These are phyloP conservation scores for Hericium alpestre DNA, from an alignment of 768 basidiomycete genomes.

Conservation along the genomic window DNA sequence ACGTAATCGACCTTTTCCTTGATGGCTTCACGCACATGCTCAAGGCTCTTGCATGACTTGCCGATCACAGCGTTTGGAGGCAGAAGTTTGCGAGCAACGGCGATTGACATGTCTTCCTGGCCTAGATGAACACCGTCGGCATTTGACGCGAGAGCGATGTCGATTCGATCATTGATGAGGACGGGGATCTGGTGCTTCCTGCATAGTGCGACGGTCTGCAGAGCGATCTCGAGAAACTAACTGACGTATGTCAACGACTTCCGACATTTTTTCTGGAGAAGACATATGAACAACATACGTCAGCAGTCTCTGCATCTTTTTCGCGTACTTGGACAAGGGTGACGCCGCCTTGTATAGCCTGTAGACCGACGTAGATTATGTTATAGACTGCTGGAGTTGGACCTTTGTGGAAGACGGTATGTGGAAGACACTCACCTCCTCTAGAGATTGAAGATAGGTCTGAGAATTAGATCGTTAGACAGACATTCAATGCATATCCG, in stretches of 20 bases:
- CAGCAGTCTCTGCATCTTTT: slow-evolving; percentile 70
- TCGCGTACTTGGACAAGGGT: slow-evolving; percentile 87
- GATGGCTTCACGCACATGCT: slow-evolving; percentile 54
- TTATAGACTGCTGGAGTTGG: neutral
- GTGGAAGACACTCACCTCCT: slow-evolving; percentile 1
- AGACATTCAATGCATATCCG: neutral
- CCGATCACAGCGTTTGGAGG: slow-evolving; percentile 68
- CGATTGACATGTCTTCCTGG: slow-evolving; percentile 74
- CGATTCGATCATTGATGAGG: slow-evolving; percentile 81
- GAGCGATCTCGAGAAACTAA: slow-evolving; percentile 72
- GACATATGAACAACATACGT: slow-evolving; percentile 35
- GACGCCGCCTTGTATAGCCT: slow-evolving; percentile 81
- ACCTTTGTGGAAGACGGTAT: neutral
- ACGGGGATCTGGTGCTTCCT: slow-evolving; percentile 70
- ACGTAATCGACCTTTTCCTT: slow-evolving; percentile 70
- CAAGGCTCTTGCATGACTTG: slow-evolving; percentile 60
- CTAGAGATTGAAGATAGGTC: slow-evolving; percentile 6
- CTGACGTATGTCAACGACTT: neutral
- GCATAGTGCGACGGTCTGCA: slow-evolving; percentile 58
- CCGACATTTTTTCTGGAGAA: neutral
- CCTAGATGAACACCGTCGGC: slow-evolving; percentile 83
- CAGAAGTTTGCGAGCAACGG: slow-evolving; percentile 54
- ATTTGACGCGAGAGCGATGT: slow-evolving; percentile 70
- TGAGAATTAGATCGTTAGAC: neutral
- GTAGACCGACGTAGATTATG: neutral